phyloP scores from a whole-genome alignment of 257 asterid species.

The Gentiana macrophylla region DNA sequence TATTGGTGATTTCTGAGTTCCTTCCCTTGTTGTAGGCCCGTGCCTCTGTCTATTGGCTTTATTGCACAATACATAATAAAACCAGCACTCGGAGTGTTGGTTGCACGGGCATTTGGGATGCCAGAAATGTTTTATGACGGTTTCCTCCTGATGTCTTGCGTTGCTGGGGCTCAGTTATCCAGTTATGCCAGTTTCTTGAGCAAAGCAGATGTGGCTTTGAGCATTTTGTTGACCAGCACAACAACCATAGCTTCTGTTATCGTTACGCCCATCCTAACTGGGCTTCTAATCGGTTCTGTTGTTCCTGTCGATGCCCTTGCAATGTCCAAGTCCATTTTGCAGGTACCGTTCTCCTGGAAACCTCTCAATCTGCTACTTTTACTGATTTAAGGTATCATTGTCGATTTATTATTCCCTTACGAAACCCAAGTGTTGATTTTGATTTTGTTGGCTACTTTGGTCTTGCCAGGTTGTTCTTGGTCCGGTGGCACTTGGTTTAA shows the following conservation, averaged over 20 bases:
- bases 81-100: slow-evolving; percentile 74
- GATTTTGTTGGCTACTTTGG: background rate
- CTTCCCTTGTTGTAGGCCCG: slow-evolving; percentile 50
- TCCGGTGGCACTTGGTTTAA: slow-evolving; percentile 70
- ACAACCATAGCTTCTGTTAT: slow-evolving; percentile 88
- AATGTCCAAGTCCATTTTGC: slow-evolving; percentile 93
- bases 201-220: slow-evolving; percentile 89
- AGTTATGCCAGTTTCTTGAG: slow-evolving; percentile 97
- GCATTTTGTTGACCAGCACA: slow-evolving; percentile 84
- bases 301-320: slow-evolving; percentile 93
- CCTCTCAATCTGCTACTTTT: too few species aligned
- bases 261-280: slow-evolving; percentile 76
- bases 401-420: too few species aligned
- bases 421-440: background rate
- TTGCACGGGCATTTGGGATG: slow-evolving; percentile 78
- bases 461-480: slow-evolving; percentile 77
- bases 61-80: slow-evolving; percentile 75
- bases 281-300: slow-evolving; percentile 93
- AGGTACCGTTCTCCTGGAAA: slow-evolving; percentile 27
- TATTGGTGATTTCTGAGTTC: background rate
- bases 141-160: slow-evolving; percentile 82
- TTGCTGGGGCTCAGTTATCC: slow-evolving; percentile 93
- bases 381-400: too few species aligned
- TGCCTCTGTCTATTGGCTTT: slow-evolving; percentile 69
- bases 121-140: slow-evolving; percentile 76